Percentiles rank a stretch among this genome's conserved stretches.
Conservation (phyloP, 2,329 filamentous ascomycete species). For the Phyllosticta citriasiana region DNA sequence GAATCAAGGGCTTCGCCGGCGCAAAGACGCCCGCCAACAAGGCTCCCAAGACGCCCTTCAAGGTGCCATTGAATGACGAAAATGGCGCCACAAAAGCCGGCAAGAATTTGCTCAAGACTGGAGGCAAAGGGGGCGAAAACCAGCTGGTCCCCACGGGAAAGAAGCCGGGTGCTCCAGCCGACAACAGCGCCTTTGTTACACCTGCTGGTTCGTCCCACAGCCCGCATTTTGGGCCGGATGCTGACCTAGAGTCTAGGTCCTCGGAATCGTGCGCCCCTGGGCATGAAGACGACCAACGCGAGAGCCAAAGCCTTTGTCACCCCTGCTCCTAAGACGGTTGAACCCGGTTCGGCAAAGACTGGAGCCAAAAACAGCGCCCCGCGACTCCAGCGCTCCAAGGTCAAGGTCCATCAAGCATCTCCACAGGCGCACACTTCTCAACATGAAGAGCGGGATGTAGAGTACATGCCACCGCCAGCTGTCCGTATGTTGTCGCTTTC, state of each 20-base stretch:
- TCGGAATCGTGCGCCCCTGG: conserved; percentile 68
- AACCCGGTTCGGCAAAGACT: conserved; percentile 43
- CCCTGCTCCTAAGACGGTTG: conserved; percentile 48
- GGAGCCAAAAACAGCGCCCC: conserved; percentile 49
- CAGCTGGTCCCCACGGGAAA: conserved; percentile 41
- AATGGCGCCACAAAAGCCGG: conserved; percentile 58
- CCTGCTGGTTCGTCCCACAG: conserved; percentile 53
- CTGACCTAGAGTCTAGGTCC: conserved; percentile 37
- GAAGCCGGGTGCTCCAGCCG: conserved; percentile 36
- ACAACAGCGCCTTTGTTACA: conserved; percentile 62
- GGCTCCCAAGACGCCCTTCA: conserved; percentile 74
- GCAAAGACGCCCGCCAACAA: conserved; percentile 72
- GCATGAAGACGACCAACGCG: conserved; percentile 93
- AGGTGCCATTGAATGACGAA: conserved; percentile 70
- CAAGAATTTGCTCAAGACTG: conserved; percentile 49
- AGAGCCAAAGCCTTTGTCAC: conserved; percentile 63
- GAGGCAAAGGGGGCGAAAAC: conserved; percentile 49
- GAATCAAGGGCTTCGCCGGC: conserved; percentile 43
- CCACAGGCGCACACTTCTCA: conserved; percentile 36
- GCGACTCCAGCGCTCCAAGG: conserved; percentile 43
- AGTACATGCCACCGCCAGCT: conserved; percentile 75
- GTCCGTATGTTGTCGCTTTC: conserved; percentile 13
- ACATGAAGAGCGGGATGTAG: conserved; percentile 62
- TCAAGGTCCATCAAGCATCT: conserved; percentile 55
- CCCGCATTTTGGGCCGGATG: background rate